Evolutionary conservation across 108 stramenopile species (phyloP).

Genomic region (Epithemia pelagica): DNA sequence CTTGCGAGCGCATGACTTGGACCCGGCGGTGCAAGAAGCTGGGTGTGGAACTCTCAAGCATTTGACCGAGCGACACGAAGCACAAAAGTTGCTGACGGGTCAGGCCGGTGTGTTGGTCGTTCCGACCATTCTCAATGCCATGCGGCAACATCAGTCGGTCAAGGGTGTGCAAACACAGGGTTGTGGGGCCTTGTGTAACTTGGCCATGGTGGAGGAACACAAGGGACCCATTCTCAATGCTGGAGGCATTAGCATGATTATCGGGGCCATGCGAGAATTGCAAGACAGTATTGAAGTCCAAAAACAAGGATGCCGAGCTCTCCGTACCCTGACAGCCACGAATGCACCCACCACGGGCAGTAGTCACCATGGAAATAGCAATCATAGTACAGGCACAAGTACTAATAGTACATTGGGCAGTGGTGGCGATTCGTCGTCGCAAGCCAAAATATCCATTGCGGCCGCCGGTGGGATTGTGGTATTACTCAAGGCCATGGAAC

Average conservation of each 20-base stretch:
- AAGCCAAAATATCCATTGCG: conserved; percentile 3
- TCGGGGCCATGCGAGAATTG: conserved; percentile 1
- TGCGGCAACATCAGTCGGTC: not conserved
- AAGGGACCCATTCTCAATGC: conserved; percentile 1
- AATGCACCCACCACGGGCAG: no score
- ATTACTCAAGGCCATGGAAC: conserved; percentile 1
- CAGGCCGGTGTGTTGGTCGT: not conserved
- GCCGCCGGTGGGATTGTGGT: not conserved
- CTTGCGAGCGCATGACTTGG: not conserved
- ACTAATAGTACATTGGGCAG: no score
- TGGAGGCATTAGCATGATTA: conserved; percentile 1
- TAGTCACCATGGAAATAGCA: no score
- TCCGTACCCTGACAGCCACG: not conserved
- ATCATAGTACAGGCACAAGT: no score
- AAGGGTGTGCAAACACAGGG: conserved; percentile 4
- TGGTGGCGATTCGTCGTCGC: not conserved
- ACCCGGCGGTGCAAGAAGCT: not conserved
- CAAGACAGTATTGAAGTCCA: conserved; percentile 3
- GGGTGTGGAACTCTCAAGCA: conserved; percentile 4
- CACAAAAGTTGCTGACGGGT: not conserved
- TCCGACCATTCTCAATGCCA: not conserved
- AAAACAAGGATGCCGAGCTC: conserved; percentile 3
- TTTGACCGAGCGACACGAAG: not conserved
- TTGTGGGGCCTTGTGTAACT: conserved; percentile 2
- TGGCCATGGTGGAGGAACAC: conserved; percentile 3